Conservation (phyloP, 257 asterid genomes). For the Dorcoceras hygrometricum region DNA sequence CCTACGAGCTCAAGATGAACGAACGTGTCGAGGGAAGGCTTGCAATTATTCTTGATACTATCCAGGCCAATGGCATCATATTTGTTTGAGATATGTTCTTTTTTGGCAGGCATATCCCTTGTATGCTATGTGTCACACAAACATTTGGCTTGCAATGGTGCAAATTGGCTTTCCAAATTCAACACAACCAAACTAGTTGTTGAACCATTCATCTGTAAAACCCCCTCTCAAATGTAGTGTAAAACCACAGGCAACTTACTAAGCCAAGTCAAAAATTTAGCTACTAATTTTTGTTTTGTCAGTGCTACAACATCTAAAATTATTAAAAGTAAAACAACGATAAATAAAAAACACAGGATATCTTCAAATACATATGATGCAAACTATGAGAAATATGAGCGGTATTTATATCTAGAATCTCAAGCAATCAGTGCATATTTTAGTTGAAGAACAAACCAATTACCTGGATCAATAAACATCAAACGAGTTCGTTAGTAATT, state of each 20-base stretch:
- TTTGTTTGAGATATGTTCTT: conserved; percentile 42
- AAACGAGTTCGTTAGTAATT: neutral
- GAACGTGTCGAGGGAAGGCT: conserved; percentile 82
- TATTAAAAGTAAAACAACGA: neutral
- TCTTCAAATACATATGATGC: neutral
- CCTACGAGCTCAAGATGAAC: conserved; percentile 70
- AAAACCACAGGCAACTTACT: too few relatives aligned
- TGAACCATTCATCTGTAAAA: too few relatives aligned
- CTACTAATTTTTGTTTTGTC: neutral
- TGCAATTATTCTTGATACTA: conserved; percentile 77
- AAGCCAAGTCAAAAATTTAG: too few relatives aligned
- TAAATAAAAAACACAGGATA: neutral
- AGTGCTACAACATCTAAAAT: neutral
- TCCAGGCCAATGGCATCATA: conserved; percentile 71
- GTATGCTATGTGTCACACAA: too few relatives aligned
- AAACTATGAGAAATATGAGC: neutral
- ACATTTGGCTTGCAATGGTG: too few relatives aligned
- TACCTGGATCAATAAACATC: neutral
- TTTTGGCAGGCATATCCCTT: too few relatives aligned
- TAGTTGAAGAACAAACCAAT: neutral
- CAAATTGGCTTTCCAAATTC: too few relatives aligned
- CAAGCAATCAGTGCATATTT: neutral
- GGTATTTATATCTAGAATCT: neutral
- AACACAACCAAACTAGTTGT: too few relatives aligned
- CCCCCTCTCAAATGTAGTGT: too few relatives aligned